phyloP scores from a whole-genome alignment of 345 rosid species.

The Rhodomyrtus tomentosa region DNA sequence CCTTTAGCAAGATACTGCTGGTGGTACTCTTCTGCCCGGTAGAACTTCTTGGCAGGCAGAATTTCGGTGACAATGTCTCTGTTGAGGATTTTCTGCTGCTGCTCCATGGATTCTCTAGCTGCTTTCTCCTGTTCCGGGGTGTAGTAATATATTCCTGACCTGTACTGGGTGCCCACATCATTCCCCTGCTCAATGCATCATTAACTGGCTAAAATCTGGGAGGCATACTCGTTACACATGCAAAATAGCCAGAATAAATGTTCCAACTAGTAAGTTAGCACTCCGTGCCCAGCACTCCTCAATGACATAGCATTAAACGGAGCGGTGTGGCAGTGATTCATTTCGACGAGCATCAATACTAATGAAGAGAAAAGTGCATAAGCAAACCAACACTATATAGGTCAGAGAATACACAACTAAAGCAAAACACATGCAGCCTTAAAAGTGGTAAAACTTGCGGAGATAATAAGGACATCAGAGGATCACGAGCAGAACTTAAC shows the following conservation, averaged over 20 bases:
- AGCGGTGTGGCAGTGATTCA: background rate
- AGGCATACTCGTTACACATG: background rate
- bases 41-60: conserved; percentile 83
- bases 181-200: conserved; percentile 37
- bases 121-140: conserved; percentile 79
- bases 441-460: background rate
- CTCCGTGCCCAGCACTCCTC: background rate
- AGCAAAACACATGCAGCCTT: background rate
- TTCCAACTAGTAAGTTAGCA: background rate
- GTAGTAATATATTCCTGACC: conserved; percentile 81
- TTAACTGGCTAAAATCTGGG: background rate
- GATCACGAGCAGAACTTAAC: background rate
- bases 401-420: background rate
- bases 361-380: background rate
- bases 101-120: conserved; percentile 56
- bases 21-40: conserved; percentile 83
- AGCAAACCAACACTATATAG: background rate
- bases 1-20: conserved; percentile 93
- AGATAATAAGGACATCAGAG: background rate
- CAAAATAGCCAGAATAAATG: background rate
- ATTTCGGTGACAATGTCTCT: conserved; percentile 74
- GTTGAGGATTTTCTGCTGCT: conserved; percentile 45
- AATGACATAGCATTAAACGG: background rate
- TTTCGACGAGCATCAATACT: background rate
- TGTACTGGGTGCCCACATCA: conserved; percentile 88